Conservation (phyloP, 139 green algal genomes). For the Tetraselmis chui region DNA sequence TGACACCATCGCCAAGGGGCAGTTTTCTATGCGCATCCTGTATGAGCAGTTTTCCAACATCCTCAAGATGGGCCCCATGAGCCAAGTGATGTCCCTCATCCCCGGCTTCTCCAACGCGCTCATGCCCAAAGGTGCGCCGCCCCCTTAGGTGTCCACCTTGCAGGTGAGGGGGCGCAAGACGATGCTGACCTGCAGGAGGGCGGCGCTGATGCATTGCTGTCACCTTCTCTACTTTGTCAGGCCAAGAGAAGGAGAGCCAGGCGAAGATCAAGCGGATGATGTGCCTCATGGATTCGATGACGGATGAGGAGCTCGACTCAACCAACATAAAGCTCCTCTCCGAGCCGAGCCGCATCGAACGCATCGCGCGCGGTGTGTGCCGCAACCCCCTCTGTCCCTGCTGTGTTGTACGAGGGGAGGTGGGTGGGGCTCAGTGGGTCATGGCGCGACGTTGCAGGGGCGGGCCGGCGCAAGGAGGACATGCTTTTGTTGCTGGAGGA, state of each 20-base stretch:
- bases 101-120: constrained; percentile 80
- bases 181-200: neutral
- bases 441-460: too few species aligned
- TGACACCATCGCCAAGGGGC: constrained; percentile 81
- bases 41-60: constrained; percentile 95
- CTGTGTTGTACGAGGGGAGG: too few species aligned
- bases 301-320: constrained; percentile 52
- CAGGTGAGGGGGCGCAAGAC: too few species aligned
- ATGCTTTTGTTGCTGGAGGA: constrained; percentile 78
- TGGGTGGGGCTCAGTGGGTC: too few species aligned
- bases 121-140: constrained; percentile 33
- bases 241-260: constrained; percentile 81
- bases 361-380: constrained; percentile 46
- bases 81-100: constrained; percentile 93
- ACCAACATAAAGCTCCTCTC: constrained; percentile 56
- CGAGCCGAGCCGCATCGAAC: constrained; percentile 39
- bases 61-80: constrained; percentile 90
- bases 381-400: too few species aligned
- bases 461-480: constrained; percentile 24
- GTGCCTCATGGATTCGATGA: constrained; percentile 98
- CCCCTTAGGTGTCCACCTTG: neutral
- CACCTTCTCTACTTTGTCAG: constrained; percentile 15
- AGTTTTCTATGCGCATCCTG: constrained; percentile 92
- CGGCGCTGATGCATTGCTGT: neutral
- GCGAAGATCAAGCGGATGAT: constrained; percentile 86